Base-by-base conservation (phyloP, 805 yeast genomes). In the Kurtzmaniella fragi region DNA sequence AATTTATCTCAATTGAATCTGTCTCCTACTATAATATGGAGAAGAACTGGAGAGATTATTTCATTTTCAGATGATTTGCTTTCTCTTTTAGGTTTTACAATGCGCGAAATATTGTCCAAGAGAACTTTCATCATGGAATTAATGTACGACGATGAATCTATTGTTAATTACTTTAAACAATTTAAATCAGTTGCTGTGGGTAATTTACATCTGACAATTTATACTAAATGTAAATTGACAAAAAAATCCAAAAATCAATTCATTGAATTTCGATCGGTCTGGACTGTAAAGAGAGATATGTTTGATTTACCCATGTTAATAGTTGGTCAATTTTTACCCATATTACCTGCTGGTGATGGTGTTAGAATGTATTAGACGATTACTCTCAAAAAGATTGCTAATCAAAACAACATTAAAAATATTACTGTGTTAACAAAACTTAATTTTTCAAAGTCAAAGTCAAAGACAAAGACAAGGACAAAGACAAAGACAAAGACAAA, bases 221-320 rank as follows among this genome's bases (percentile, higher is more conserved):
- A 70, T 33, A 77, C 82, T 2, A 70, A 67, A 45, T 75, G 80
- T 56, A 74, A 72, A 45, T 54, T 74, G 34, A 53, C 61, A 29
- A 70, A 67, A 48, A 61, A 61, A 46, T 32, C 33, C 15, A 25
- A 32, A 29, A 36, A 31, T 13, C 49, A 59, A 12, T 63, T 39
- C 40, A 72, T 81, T 17, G 77, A 77, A 43, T 84, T 89, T 50
- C 81, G 89, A 30, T 79, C 87, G 31, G 86, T 86, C 12, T 84
- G 93, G 89, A 86, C 95, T 0, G 87, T 86, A 12, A 84, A 84
- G 48, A 66, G 93, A 48, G 95, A 86, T 61, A 78, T 82, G 35
- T 86, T 84, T 61, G 91, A 84, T 59, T 78, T 86, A 35, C 95
- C 95, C 6, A 80, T 85, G 86, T 65, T 86, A 52, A 78, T 86